Percentiles rank a stretch among this genome's conserved stretches.
Evolutionary conservation across 163 green algal species (phyloP).

Genomic region (Volvox carteri): DNA sequence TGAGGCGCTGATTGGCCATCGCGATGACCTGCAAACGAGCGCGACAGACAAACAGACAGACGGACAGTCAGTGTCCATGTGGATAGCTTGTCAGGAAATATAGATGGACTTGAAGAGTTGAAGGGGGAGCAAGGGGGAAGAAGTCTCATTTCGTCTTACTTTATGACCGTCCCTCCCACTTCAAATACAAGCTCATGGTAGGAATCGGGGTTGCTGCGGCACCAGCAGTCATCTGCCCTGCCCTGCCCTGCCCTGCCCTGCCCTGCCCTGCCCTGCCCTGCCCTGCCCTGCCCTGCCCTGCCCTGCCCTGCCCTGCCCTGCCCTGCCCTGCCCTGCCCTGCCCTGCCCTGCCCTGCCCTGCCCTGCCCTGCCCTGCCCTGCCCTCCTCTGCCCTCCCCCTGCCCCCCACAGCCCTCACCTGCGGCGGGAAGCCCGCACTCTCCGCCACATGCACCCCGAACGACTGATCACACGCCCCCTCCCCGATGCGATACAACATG

Average conservation of each 20-base stretch:
- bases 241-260: not conserved
- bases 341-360: conserved; percentile 5
- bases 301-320: conserved; percentile 1
- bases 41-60: too few species aligned
- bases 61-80: not conserved
- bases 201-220: too few species aligned
- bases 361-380: not conserved
- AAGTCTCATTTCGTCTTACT: not conserved
- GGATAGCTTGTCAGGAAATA: not conserved
- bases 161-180: not conserved
- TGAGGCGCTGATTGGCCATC: conserved; percentile 45
- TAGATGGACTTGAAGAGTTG: not conserved
- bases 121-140: not conserved
- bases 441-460: conserved; percentile 97
- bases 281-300: not conserved
- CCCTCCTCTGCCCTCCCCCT: conserved; percentile 19
- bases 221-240: not conserved
- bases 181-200: not conserved
- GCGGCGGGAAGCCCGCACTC: conserved; percentile 87
- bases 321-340: conserved; percentile 5
- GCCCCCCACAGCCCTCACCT: conserved; percentile 69
- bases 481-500: conserved; percentile 94
- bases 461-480: conserved; percentile 93
- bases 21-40: conserved; percentile 17
- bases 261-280: not conserved